Percentiles rank a stretch among this genome's conserved stretches.
phyloP scores from a whole-genome alignment of 371 early-diverging fungal species.

The Cokeromyces recurvatus region DNA sequence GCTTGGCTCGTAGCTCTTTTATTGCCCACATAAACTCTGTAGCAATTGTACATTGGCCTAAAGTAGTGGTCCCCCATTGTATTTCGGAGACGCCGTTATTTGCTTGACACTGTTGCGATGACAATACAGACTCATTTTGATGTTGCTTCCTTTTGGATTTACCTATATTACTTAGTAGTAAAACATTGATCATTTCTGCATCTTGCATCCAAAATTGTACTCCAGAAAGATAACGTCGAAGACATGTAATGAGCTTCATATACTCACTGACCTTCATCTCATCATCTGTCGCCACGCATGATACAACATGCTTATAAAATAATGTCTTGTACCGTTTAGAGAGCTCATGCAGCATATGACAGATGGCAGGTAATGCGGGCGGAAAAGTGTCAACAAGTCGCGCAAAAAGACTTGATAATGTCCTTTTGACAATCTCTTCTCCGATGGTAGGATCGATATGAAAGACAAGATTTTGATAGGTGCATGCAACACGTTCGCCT shows the following conservation, averaged over 20 bases:
- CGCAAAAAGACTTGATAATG: slow-evolving; percentile 30
- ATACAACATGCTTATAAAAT: slow-evolving; percentile 56
- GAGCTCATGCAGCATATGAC: slow-evolving; percentile 35
- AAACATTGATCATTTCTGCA: slow-evolving; percentile 58
- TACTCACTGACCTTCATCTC: slow-evolving; percentile 41
- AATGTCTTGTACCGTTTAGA: slow-evolving; percentile 30
- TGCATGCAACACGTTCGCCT: slow-evolving; percentile 13
- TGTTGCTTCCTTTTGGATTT: slow-evolving; percentile 7
- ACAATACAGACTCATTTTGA: not conserved
- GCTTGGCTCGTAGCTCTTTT: slow-evolving; percentile 36
- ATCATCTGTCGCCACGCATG: slow-evolving; percentile 58
- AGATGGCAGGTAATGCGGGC: slow-evolving; percentile 25
- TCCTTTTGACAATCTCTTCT: slow-evolving; percentile 26
- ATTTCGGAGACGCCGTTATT: not conserved
- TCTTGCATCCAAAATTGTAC: slow-evolving; percentile 67
- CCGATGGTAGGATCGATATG: slow-evolving; percentile 23
- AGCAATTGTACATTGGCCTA: slow-evolving; percentile 58
- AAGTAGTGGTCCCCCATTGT: slow-evolving; percentile 56
- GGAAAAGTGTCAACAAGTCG: slow-evolving; percentile 23
- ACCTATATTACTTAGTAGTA: slow-evolving; percentile 57
- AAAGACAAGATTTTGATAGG: slow-evolving; percentile 31
- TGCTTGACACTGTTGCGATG: not conserved
- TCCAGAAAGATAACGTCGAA: slow-evolving; percentile 48
- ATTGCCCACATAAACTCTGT: slow-evolving; percentile 57
- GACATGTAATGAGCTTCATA: slow-evolving; percentile 40